phyloP scores from a whole-genome alignment of 2,329 filamentous ascomycete species.

The Calonectria honghensis region DNA sequence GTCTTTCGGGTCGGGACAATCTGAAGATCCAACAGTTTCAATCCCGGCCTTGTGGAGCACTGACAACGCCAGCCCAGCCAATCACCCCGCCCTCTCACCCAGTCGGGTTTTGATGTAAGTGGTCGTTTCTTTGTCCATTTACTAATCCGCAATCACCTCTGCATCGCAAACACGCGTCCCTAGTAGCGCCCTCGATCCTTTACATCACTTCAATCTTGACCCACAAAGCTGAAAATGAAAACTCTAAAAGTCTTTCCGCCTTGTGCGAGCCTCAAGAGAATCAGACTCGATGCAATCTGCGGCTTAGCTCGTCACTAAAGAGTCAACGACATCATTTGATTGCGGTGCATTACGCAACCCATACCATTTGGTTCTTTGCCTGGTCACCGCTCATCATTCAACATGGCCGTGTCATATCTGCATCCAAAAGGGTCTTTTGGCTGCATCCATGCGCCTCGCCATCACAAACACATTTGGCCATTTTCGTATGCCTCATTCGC shows the following conservation, averaged over 20 bases:
- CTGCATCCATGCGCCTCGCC: not conserved
- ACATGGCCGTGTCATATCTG: no score
- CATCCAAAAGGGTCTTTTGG: not conserved
- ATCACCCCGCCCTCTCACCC: not conserved
- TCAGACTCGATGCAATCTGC: not conserved
- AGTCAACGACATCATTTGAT: constrained; percentile 2
- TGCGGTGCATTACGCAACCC: not conserved
- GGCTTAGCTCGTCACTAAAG: not conserved
- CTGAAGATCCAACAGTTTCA: constrained; percentile 27
- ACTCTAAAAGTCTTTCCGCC: not conserved
- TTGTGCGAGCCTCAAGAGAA: not conserved
- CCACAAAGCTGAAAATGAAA: not conserved
- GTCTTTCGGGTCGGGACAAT: constrained; percentile 28
- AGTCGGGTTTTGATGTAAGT: not conserved
- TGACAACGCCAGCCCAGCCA: not conserved
- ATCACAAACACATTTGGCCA: not conserved
- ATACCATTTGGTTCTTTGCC: no score
- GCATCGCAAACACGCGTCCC: constrained; percentile 4
- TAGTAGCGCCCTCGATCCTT: not conserved
- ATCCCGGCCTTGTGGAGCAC: not conserved
- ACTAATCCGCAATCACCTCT: constrained; percentile 7
- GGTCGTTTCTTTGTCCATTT: not conserved
- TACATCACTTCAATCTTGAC: constrained; percentile 4
- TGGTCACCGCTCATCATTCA: not conserved
- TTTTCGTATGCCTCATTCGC: constrained; percentile 3